Evolutionary conservation across 805 yeast genomes (phyloP).

Genomic region (Maudiozyma serrabonitensis): DNA sequence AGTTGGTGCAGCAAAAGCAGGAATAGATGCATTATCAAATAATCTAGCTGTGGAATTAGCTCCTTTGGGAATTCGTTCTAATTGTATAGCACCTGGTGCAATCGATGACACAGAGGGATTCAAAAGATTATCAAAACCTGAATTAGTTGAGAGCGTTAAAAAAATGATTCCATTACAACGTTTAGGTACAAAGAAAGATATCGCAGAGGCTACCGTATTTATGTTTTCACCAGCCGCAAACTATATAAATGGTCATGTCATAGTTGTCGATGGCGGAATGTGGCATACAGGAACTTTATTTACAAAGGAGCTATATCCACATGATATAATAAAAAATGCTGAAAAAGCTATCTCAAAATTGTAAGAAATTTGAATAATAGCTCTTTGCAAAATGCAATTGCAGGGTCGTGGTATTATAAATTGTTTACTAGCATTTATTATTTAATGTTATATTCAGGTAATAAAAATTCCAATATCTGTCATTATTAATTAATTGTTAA

Average conservation of each 20-base stretch:
- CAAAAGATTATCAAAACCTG: constrained; percentile 44
- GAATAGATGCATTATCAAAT: constrained; percentile 78
- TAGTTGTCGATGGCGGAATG: constrained; percentile 82
- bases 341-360: constrained; percentile 28
- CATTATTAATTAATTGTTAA: too few relatives aligned
- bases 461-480: too few relatives aligned
- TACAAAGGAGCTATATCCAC: constrained; percentile 36
- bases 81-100: constrained; percentile 87
- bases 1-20: constrained; percentile 94
- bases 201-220: constrained; percentile 80
- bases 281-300: constrained; percentile 65
- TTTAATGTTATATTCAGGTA: too few relatives aligned
- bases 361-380: constrained; percentile 8
- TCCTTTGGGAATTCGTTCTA: constrained; percentile 74
- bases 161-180: constrained; percentile 48
- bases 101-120: constrained; percentile 84
- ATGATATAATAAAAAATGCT: constrained; percentile 26
- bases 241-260: constrained; percentile 67
- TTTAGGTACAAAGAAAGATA: constrained; percentile 62
- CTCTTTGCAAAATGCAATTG: too few relatives aligned
- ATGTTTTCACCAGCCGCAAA: constrained; percentile 75
- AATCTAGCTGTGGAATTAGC: constrained; percentile 87
- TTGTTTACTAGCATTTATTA: too few relatives aligned
- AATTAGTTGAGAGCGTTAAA: constrained; percentile 33
- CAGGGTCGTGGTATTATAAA: too few relatives aligned